These are phyloP conservation scores for Leccinum insigne DNA, from an alignment of 1,284 basidiomycete species.

Conservation along the genomic window DNA sequence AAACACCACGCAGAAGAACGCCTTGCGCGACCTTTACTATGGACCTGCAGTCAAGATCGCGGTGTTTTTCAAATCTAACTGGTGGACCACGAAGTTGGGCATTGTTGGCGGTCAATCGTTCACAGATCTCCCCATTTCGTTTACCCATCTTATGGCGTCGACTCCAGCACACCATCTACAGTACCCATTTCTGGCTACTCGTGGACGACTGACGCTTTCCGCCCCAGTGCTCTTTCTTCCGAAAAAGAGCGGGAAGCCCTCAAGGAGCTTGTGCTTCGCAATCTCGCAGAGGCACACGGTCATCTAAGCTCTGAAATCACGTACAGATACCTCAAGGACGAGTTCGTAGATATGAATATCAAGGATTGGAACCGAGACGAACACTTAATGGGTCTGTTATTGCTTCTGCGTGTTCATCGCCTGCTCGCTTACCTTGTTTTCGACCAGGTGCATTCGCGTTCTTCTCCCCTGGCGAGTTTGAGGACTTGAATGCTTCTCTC, in stretches of 20 bases:
- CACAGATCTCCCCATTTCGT: constrained; percentile 37
- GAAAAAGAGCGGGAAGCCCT: constrained; percentile 1
- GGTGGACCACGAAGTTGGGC: constrained; percentile 34
- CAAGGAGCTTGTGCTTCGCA: constrained; percentile 20
- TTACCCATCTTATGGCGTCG: constrained; percentile 39
- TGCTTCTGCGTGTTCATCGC: no score
- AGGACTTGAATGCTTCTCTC: constrained; percentile 15
- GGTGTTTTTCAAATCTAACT: constrained; percentile 37
- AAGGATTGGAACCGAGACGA: constrained; percentile 18
- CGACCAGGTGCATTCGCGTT: constrained; percentile 19
- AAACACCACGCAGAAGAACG: constrained; percentile 13
- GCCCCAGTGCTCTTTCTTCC: constrained; percentile 10
- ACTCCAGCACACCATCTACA: constrained; percentile 16
- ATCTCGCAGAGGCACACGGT: constrained; percentile 19
- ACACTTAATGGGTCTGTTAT: constrained; percentile 13
- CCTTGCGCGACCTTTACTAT: constrained; percentile 16
- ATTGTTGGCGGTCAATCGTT: constrained; percentile 36
- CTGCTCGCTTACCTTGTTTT: background rate
- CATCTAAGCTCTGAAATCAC: constrained; percentile 1
- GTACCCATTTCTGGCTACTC: constrained; percentile 20
- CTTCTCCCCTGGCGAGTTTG: constrained; percentile 22
- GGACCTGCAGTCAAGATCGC: constrained; percentile 31
- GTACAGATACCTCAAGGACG: constrained; percentile 5
- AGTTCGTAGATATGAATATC: constrained; percentile 10
- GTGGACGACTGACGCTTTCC: constrained; percentile 13